These are phyloP conservation scores for Ustilago crameri DNA, from an alignment of 1,284 basidiomycete species.

Conservation along the genomic window DNA sequence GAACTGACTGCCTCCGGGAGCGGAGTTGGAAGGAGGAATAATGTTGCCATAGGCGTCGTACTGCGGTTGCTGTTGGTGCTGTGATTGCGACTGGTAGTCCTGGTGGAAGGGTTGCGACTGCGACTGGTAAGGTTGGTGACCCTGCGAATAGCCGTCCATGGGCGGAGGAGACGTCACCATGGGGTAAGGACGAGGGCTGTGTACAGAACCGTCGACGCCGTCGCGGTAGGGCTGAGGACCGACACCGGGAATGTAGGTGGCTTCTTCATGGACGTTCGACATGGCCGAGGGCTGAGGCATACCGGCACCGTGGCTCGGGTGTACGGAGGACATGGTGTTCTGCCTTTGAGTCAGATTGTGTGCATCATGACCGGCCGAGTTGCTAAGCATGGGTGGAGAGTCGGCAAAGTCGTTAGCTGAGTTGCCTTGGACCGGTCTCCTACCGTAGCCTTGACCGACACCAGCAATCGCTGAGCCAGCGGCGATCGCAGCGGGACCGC, in stretches of 20 bases:
- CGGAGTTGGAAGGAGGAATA: slow-evolving; percentile 10
- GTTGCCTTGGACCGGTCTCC: slow-evolving; percentile 30
- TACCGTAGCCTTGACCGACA: slow-evolving; percentile 55
- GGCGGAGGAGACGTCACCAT: slow-evolving; percentile 35
- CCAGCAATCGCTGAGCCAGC: slow-evolving; percentile 48
- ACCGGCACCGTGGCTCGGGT: slow-evolving; percentile 3
- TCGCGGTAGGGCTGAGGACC: slow-evolving; percentile 60
- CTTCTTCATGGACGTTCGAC: slow-evolving; percentile 23
- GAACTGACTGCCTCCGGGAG: slow-evolving; percentile 23
- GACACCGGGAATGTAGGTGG: slow-evolving; percentile 46
- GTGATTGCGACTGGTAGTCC: slow-evolving; percentile 16
- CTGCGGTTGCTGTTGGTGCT: slow-evolving; percentile 15
- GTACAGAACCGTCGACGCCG: slow-evolving; percentile 21
- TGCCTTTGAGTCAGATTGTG: slow-evolving; percentile 30
- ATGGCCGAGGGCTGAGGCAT: slow-evolving; percentile 13
- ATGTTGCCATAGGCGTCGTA: slow-evolving; percentile 40
- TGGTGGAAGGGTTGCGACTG: slow-evolving; percentile 2
- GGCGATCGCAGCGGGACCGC: slow-evolving; percentile 14
- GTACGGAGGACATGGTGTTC: slow-evolving; percentile 21
- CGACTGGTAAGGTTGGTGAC: too few relatives aligned
- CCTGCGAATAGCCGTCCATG: slow-evolving; percentile 14
- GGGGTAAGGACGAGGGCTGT: slow-evolving; percentile 35
- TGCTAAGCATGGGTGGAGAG: slow-evolving; percentile 43
- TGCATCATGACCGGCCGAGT: slow-evolving; percentile 49
- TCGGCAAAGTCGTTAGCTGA: slow-evolving; percentile 26